Evolutionary conservation across 2,329 filamentous ascomycete species (phyloP).

Genomic region (Teratosphaeriaceae sp.): DNA sequence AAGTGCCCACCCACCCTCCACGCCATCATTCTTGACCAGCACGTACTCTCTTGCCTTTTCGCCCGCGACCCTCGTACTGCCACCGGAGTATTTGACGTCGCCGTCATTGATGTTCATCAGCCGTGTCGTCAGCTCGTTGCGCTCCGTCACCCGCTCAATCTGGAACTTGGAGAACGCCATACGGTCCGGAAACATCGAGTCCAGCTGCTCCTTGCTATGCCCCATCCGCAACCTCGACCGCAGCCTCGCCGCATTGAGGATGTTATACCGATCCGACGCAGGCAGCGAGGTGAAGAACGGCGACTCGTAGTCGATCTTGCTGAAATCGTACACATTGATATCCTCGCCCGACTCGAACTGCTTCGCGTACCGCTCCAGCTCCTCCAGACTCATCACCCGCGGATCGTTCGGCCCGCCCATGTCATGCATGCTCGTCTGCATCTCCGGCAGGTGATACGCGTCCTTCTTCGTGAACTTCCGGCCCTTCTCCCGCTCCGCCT

Average conservation of each 20-base stretch:
- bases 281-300: slow-evolving; percentile 92
- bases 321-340: slow-evolving; percentile 83
- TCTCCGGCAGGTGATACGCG: slow-evolving; percentile 86
- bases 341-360: slow-evolving; percentile 93
- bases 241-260: slow-evolving; percentile 85
- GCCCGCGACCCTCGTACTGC: slow-evolving; percentile 64
- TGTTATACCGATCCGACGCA: slow-evolving; percentile 88
- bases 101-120: slow-evolving; percentile 88
- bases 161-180: slow-evolving; percentile 98
- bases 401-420: slow-evolving; percentile 92
- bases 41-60: slow-evolving; percentile 93
- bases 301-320: slow-evolving; percentile 96
- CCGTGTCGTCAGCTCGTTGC: slow-evolving; percentile 89
- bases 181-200: slow-evolving; percentile 92
- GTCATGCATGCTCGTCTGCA: slow-evolving; percentile 68
- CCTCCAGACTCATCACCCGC: slow-evolving; percentile 90
- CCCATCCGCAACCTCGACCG: slow-evolving; percentile 90
- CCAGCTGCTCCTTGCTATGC: slow-evolving; percentile 89
- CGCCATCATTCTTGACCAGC: slow-evolving; percentile 88
- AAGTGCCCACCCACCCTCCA: slow-evolving; percentile 91
- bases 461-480: slow-evolving; percentile 86
- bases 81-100: slow-evolving; percentile 43
- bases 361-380: slow-evolving; percentile 85
- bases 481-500: slow-evolving; percentile 64
- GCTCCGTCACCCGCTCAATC: slow-evolving; percentile 85